phyloP scores from a whole-genome alignment of 1,139 yeast genomes.

The Kodamaea sp. region DNA sequence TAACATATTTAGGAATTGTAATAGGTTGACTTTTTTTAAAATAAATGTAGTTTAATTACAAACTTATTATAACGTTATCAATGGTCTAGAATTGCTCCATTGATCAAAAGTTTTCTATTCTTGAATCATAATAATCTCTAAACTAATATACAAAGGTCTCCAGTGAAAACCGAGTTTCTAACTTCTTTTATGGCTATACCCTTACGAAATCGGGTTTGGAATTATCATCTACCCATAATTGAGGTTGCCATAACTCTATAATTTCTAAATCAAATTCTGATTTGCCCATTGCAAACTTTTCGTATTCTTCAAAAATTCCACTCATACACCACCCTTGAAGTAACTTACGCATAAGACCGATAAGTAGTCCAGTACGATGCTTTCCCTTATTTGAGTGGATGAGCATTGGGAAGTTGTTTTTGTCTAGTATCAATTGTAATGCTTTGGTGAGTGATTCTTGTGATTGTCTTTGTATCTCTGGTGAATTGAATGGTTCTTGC shows the following conservation, averaged over 20 bases:
- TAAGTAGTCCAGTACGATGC: slow-evolving; percentile 88
- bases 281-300: slow-evolving; percentile 88
- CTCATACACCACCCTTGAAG: slow-evolving; percentile 92
- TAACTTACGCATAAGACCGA: slow-evolving; percentile 80
- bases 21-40: neutral
- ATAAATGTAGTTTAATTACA: neutral
- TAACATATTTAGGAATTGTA: neutral
- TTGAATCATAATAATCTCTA: neutral
- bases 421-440: slow-evolving; percentile 59
- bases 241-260: slow-evolving; percentile 48
- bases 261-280: slow-evolving; percentile 86
- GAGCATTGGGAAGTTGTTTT: slow-evolving; percentile 77
- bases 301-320: slow-evolving; percentile 91
- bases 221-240: slow-evolving; percentile 30
- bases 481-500: slow-evolving; percentile 70
- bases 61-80: neutral
- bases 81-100: too few species aligned
- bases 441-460: slow-evolving; percentile 56
- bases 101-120: neutral
- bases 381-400: slow-evolving; percentile 94
- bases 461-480: slow-evolving; percentile 35
- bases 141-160: neutral
- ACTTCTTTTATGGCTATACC: slow-evolving; percentile 8
- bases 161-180: too few species aligned
- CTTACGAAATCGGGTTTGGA: slow-evolving; percentile 38